These are phyloP conservation scores for Pyrenophora graminea DNA, from an alignment of 2,329 filamentous ascomycete genomes.

Conservation along the genomic window DNA sequence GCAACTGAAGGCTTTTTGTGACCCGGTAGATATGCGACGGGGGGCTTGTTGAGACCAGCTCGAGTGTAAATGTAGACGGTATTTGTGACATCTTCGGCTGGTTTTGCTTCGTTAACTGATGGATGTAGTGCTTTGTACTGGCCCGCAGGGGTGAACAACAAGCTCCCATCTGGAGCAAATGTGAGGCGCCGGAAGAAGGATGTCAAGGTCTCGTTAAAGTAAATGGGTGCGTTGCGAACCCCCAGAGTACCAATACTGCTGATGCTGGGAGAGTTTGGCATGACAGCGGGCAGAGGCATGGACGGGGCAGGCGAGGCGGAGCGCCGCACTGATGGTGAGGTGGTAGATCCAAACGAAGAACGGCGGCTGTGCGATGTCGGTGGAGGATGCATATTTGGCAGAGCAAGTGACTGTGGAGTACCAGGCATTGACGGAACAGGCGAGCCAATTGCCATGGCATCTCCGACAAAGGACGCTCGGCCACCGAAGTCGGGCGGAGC, in stretches of 20 bases:
- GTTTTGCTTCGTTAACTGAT: conserved; percentile 70
- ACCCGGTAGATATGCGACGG: conserved; percentile 90
- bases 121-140: conserved; percentile 85
- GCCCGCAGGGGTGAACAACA: conserved; percentile 91
- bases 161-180: conserved; percentile 92
- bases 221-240: conserved; percentile 83
- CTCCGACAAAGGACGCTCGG: conserved; percentile 65
- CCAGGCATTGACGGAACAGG: conserved; percentile 89
- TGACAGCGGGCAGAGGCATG: conserved; percentile 90
- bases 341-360: conserved; percentile 81
- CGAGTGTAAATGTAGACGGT: conserved; percentile 98
- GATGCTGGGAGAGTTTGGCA: conserved; percentile 89
- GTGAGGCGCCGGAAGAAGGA: conserved; percentile 95
- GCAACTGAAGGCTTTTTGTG: conserved; percentile 98
- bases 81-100: conserved; percentile 85
- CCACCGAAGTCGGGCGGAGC: conserved; percentile 81
- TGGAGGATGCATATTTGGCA: conserved; percentile 91
- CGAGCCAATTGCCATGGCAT: conserved; percentile 66
- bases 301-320: conserved; percentile 94
- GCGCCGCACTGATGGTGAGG: conserved; percentile 72
- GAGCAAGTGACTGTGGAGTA: conserved; percentile 83
- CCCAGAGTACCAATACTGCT: conserved; percentile 52
- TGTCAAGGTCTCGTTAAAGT: conserved; percentile 94
- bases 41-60: conserved; percentile 94
- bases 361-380: conserved; percentile 87